Conservation (phyloP, 441 rosid species). For the Populus hybrid region DNA sequence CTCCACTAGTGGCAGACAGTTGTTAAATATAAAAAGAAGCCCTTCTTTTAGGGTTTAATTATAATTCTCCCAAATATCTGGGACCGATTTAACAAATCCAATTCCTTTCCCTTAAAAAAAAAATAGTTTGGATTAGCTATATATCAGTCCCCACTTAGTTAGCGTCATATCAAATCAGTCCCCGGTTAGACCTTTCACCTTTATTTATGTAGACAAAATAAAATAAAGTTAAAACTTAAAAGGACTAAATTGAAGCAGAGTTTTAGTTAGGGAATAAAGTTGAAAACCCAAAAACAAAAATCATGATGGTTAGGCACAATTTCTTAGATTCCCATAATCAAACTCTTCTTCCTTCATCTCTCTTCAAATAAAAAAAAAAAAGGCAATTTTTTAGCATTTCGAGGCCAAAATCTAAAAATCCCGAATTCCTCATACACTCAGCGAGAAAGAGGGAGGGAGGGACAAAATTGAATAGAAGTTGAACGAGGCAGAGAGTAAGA, state of each 20-base stretch:
- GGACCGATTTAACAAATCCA: not conserved
- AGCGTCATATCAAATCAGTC: not conserved
- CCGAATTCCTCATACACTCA: no score
- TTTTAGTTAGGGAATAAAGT: not conserved
- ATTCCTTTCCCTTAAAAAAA: not conserved
- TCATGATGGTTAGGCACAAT: no score
- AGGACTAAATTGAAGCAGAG: not conserved
- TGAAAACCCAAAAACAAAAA: not conserved
- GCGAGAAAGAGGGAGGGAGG: no score
- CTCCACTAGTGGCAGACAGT: conserved; percentile 15
- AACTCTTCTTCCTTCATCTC: no score
- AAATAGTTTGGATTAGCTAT: not conserved
- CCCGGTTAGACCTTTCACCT: no score
- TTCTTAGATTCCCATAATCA: no score
- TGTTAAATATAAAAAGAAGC: conserved; percentile 9
- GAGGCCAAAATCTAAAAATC: no score
- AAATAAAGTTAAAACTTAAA: not conserved
- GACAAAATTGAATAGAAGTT: no score
- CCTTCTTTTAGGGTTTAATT: conserved; percentile 16
- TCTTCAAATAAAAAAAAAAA: no score
- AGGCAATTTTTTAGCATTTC: no score
- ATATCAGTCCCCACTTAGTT: not conserved
- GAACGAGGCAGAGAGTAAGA: no score
- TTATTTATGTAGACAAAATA: no score
- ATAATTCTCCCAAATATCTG: not conserved